Percentiles rank a stretch among this genome's conserved stretches.
phyloP scores from a whole-genome alignment of 2,329 filamentous ascomycete species.

The Aspergillus sp. region DNA sequence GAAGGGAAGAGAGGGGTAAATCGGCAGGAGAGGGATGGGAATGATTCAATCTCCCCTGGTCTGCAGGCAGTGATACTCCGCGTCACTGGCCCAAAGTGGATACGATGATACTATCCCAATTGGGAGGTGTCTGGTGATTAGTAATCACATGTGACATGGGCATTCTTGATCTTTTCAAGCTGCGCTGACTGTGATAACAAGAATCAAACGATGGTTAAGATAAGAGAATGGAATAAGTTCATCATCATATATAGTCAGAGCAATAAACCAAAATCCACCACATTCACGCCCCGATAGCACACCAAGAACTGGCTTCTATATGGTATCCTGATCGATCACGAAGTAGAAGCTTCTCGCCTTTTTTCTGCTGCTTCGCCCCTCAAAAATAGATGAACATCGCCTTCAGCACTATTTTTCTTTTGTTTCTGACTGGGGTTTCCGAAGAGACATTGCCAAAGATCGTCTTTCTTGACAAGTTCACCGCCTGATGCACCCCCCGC shows the following conservation, averaged over 20 bases:
- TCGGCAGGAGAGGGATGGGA: neutral
- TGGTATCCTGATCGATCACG: no score
- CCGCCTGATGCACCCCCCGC: conserved; percentile 66
- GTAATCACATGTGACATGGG: conserved; percentile 5
- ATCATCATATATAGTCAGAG: no score
- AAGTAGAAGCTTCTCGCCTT: conserved; percentile 15
- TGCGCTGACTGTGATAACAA: no score
- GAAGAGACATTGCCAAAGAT: conserved; percentile 88
- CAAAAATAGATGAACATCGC: conserved; percentile 47
- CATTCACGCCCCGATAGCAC: no score
- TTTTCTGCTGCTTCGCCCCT: conserved; percentile 53
- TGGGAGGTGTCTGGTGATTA: conserved; percentile 6
- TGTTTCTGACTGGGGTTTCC: conserved; percentile 44
- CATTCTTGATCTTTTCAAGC: no score
- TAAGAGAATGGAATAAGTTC: no score
- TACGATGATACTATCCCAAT: conserved; percentile 8
- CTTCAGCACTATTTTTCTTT: conserved; percentile 22
- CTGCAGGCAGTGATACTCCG: conserved; percentile 9
- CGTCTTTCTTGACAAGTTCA: conserved; percentile 71
- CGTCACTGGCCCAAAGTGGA: conserved; percentile 12
- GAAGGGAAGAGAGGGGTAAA: neutral
- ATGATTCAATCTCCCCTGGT: neutral
- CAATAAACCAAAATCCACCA: no score
- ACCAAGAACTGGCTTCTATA: no score
- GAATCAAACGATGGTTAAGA: no score